Percentiles rank a stretch among this genome's conserved stretches.
Evolutionary conservation across 495 filamentous ascomycete genomes (phyloP).

Genomic region (Pyronema omphalodes): DNA sequence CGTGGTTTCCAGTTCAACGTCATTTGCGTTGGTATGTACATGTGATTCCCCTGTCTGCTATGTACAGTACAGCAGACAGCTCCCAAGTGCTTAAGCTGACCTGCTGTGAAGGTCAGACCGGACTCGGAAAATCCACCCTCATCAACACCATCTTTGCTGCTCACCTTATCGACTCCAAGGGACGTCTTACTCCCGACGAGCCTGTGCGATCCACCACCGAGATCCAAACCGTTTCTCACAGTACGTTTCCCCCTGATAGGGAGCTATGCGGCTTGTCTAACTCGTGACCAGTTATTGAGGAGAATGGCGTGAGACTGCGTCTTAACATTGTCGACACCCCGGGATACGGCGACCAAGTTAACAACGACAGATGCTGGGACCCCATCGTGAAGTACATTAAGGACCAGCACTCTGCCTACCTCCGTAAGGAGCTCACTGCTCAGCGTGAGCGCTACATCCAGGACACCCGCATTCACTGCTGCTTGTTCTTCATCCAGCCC

Average conservation of each 20-base stretch:
- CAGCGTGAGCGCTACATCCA: constrained; percentile 98
- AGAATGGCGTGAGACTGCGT: constrained; percentile 68
- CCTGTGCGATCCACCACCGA: constrained; percentile 89
- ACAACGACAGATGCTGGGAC: constrained; percentile 74
- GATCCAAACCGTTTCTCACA: constrained; percentile 92
- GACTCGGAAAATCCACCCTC: constrained; percentile 92
- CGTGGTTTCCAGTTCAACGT: constrained; percentile 99
- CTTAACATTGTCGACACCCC: constrained; percentile 69
- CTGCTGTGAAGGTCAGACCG: constrained; percentile 67
- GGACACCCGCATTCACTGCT: constrained; percentile 98
- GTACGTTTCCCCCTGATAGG: constrained; percentile 26
- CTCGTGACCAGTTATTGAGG: constrained; percentile 61
- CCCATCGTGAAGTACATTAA: constrained; percentile 99
- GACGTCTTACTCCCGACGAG: constrained; percentile 77
- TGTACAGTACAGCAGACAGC: constrained; percentile 20
- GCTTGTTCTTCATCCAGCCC: constrained; percentile 98
- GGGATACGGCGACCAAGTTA: constrained; percentile 64
- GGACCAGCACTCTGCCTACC: constrained; percentile 99
- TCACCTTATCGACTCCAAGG: constrained; percentile 97
- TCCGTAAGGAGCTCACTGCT: constrained; percentile 98
- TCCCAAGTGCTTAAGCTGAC: constrained; percentile 7
- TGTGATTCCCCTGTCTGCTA: background rate
- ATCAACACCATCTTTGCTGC: constrained; percentile 99
- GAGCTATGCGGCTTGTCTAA: constrained; percentile 9
- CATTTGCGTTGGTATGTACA: constrained; percentile 87